These are phyloP conservation scores for Microbotryum saponariae DNA, from an alignment of 1,284 basidiomycete species.

Conservation along the genomic window DNA sequence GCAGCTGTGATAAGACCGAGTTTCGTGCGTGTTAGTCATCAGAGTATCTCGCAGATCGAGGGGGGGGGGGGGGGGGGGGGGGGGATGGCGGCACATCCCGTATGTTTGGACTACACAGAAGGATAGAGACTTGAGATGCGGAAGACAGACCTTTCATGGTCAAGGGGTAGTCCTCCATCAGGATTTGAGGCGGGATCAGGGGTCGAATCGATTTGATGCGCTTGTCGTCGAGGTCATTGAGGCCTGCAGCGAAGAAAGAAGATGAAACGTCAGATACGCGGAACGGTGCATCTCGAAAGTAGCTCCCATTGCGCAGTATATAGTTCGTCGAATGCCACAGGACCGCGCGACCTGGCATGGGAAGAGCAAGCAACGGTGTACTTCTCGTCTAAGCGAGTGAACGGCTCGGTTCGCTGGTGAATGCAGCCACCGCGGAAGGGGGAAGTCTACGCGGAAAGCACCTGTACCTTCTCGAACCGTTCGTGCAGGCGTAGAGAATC, in stretches of 20 bases:
- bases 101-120: neutral
- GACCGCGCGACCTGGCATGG: no score
- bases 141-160: slow-evolving; percentile 20
- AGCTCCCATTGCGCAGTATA: no score
- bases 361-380: no score
- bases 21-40: slow-evolving; percentile 42
- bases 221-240: slow-evolving; percentile 60
- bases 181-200: slow-evolving; percentile 70
- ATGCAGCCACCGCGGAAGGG: no score
- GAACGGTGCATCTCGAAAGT: no score
- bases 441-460: no score
- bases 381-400: no score
- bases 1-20: slow-evolving; percentile 51
- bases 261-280: no score
- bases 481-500: no score
- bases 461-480: no score
- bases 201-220: slow-evolving; percentile 78
- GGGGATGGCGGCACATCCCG: slow-evolving; percentile 36
- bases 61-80: slow-evolving; percentile 34
- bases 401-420: no score
- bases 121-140: slow-evolving; percentile 41
- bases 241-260: neutral
- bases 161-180: slow-evolving; percentile 79
- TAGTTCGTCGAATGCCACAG: no score
- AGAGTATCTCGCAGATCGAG: neutral